phyloP scores from a whole-genome alignment of 495 filamentous ascomycete species.

The Penicillium cosmopolitanum region DNA sequence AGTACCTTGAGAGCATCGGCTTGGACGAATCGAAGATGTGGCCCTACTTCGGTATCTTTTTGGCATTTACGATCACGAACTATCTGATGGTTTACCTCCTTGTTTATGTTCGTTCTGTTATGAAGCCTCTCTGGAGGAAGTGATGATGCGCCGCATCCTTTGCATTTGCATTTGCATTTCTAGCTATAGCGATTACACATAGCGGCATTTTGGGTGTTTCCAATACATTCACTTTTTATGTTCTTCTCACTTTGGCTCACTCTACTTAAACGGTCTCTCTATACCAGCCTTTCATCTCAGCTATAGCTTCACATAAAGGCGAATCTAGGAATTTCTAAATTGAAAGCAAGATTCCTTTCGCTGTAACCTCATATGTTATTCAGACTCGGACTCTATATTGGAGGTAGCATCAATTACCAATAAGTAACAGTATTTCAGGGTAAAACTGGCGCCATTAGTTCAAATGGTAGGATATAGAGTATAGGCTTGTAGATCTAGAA shows the following conservation, averaged over 20 bases:
- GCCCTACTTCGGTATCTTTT: constrained; percentile 74
- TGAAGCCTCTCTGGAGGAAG: constrained; percentile 42
- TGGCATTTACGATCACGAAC: constrained; percentile 70
- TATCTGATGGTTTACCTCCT: constrained; percentile 67
- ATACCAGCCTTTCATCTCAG: too few species aligned
- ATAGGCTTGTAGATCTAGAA: too few species aligned
- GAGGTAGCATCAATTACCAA: too few species aligned
- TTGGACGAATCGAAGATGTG: constrained; percentile 63
- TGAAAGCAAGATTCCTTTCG: too few species aligned
- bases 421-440: too few species aligned
- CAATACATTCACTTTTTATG: not conserved
- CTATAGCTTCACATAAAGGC: too few species aligned
- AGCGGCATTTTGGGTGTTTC: not conserved
- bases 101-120: constrained; percentile 44
- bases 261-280: not conserved
- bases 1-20: constrained; percentile 68
- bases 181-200: not conserved
- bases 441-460: too few species aligned
- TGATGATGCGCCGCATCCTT: constrained; percentile 2
- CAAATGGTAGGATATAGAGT: too few species aligned
- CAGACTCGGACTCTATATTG: too few species aligned
- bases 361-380: too few species aligned
- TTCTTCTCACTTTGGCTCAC: not conserved
- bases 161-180: not conserved
- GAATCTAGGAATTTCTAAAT: too few species aligned